Conservation (phyloP, 2,329 filamentous ascomycete genomes). For the Neonectria magnoliae region DNA sequence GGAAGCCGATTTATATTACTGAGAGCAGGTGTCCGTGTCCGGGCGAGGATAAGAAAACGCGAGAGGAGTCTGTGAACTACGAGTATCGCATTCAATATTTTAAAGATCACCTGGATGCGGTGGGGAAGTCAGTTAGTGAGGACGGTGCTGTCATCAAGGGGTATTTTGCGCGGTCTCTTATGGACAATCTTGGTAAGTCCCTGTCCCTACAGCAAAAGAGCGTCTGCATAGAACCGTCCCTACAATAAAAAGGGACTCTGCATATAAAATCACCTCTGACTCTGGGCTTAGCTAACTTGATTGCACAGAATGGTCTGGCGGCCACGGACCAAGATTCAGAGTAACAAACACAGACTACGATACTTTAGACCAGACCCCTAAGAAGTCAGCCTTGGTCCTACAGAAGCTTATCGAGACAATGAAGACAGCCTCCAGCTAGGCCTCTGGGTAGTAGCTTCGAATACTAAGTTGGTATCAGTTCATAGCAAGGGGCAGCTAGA, state of each 20-base stretch:
- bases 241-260: no score
- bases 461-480: background rate
- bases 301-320: constrained; percentile 26
- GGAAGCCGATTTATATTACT: constrained; percentile 28
- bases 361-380: constrained; percentile 28
- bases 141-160: constrained; percentile 21
- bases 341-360: constrained; percentile 29
- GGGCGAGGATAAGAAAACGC: constrained; percentile 24
- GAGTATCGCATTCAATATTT: constrained; percentile 51
- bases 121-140: constrained; percentile 35
- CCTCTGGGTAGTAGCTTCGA: fast-evolving
- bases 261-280: background rate
- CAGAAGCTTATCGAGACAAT: constrained; percentile 1
- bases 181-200: constrained; percentile 29
- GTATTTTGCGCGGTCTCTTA: constrained; percentile 33
- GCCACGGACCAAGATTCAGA: constrained; percentile 28
- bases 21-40: constrained; percentile 34
- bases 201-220: background rate
- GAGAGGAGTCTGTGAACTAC: constrained; percentile 50
- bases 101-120: constrained; percentile 50
- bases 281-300: background rate
- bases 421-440: background rate
- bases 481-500: background rate
- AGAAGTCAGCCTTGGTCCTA: constrained; percentile 25
- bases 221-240: no score